phyloP scores from a whole-genome alignment of 306 rosid genomes.

The Cicer cuneatum region DNA sequence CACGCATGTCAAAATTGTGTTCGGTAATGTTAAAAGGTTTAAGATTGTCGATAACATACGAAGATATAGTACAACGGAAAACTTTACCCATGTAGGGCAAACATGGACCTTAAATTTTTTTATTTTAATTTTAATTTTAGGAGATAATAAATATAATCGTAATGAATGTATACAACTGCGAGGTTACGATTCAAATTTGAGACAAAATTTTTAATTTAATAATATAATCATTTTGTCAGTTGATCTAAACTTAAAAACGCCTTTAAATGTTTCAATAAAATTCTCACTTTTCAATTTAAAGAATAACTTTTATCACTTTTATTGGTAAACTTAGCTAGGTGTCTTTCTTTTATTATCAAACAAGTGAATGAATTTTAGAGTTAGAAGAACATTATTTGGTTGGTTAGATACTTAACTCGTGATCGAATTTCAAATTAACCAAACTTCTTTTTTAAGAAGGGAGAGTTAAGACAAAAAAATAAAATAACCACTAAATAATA shows the following conservation, averaged over 20 bases:
- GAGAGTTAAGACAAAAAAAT: no score
- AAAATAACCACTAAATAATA: not conserved
- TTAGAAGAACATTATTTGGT: not conserved
- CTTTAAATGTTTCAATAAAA: not conserved
- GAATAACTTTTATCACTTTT: not conserved
- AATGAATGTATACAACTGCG: rapidly evolving
- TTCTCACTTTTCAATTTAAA: not conserved
- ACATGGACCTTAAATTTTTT: not conserved
- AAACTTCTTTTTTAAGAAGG: no score
- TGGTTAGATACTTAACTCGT: no score
- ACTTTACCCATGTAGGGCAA: not conserved
- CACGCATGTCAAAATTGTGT: not conserved
- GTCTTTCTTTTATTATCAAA: not conserved
- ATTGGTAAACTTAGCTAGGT: not conserved
- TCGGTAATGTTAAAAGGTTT: not conserved
- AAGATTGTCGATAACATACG: not conserved
- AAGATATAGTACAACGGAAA: no score
- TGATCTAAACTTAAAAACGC: no score
- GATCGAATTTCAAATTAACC: no score
- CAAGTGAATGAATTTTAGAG: not conserved
- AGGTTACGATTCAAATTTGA: rapidly evolving
- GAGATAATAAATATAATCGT: no score
- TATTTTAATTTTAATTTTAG: not conserved
- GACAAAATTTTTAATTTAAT: no score
- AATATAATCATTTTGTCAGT: no score